Percentiles rank a stretch among this genome's conserved stretches.
Conservation (phyloP, 2,329 filamentous ascomycete species). For the Ceratocystis smalleyi region DNA sequence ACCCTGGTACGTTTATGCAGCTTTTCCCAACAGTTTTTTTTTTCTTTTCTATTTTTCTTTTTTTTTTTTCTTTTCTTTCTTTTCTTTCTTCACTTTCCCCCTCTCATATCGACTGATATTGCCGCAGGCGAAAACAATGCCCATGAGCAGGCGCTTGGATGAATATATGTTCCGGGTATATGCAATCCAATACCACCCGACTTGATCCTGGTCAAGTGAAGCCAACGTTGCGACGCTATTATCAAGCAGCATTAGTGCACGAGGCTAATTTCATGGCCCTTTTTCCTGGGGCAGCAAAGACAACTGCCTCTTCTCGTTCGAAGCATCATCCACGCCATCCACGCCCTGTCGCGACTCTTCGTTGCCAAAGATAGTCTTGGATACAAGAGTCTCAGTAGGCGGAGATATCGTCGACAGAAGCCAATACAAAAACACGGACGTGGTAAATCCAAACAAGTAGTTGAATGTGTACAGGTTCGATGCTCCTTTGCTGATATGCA, state of each 20-base stretch:
- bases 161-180: background rate
- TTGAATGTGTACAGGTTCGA: slow-evolving; percentile 20
- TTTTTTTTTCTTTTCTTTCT: background rate
- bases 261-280: background rate
- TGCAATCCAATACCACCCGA: background rate
- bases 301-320: slow-evolving; percentile 7
- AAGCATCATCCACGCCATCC: background rate
- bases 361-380: slow-evolving; percentile 12
- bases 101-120: background rate
- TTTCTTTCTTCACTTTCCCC: too few species aligned
- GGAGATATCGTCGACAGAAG: slow-evolving; percentile 12
- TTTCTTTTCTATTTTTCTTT: background rate
- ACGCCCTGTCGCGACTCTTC: background rate
- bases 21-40: background rate
- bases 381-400: slow-evolving; percentile 11
- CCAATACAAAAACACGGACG: slow-evolving; percentile 19
- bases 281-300: slow-evolving; percentile 8
- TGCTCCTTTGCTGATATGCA: slow-evolving; percentile 11
- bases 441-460: slow-evolving; percentile 20
- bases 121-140: background rate
- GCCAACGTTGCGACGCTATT: background rate
- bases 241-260: background rate
- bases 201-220: background rate
- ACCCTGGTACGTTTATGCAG: background rate
- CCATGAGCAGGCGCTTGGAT: background rate